A percentile compares a stretch with the other conserved stretches of the same genome.
phyloP scores from a whole-genome alignment of 2,329 filamentous ascomycete species.

The Aspergillus sojae region DNA sequence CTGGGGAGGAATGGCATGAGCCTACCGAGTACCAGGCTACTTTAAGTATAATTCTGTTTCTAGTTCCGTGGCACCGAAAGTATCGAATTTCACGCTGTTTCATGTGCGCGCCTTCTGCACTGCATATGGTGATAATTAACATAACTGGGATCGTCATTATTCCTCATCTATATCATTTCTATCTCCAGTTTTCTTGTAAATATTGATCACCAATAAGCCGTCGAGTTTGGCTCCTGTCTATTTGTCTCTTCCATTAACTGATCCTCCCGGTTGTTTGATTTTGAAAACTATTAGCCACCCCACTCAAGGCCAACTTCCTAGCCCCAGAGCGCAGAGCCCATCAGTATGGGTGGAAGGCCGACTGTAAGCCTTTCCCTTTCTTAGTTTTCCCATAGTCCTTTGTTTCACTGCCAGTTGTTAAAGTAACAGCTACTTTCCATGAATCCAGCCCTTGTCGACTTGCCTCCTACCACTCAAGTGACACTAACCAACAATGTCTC shows the following conservation, averaged over 20 bases:
- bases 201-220: not conserved
- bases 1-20: slow-evolving; percentile 3
- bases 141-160: not conserved
- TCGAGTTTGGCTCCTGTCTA: not conserved
- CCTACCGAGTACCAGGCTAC: slow-evolving; percentile 1
- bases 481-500: slow-evolving; percentile 25
- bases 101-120: not conserved
- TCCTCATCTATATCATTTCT: not conserved
- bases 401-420: slow-evolving; percentile 4
- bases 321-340: slow-evolving; percentile 9
- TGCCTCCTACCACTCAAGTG: not conserved
- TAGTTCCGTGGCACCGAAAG: not conserved
- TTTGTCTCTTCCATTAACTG: slow-evolving; percentile 6
- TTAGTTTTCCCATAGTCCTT: not conserved
- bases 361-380: slow-evolving; percentile 17
- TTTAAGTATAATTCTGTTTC: slow-evolving; percentile 5
- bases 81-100: not conserved
- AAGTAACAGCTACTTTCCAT: not conserved
- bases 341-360: slow-evolving; percentile 17
- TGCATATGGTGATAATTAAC: not conserved
- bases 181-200: not conserved
- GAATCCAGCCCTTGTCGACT: not conserved
- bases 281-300: slow-evolving; percentile 11
- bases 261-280: slow-evolving; percentile 2
- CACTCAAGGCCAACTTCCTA: slow-evolving; percentile 12